Conservation (phyloP, 2,329 filamentous ascomycete genomes). For the Hymenoscyphus occultus region DNA sequence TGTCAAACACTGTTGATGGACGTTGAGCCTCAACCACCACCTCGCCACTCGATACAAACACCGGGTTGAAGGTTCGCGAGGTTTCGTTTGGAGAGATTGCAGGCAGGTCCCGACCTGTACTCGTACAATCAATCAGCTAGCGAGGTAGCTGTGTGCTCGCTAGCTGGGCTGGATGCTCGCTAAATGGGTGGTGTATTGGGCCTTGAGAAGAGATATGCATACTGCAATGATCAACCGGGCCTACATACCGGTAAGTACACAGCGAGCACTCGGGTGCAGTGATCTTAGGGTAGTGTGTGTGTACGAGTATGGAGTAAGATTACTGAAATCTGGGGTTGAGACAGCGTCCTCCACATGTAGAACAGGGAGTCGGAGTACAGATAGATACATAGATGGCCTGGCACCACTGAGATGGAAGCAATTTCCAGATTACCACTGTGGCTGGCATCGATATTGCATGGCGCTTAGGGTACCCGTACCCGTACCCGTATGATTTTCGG, state of each 20-base stretch:
- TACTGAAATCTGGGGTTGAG: neutral
- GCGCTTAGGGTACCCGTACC: neutral
- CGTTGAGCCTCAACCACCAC: neutral
- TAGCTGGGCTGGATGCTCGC: neutral
- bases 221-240: slow-evolving; percentile 2
- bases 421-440: neutral
- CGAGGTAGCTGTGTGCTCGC: no score
- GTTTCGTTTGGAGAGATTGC: neutral
- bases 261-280: no score
- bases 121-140: no score
- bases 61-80: neutral
- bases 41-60: neutral
- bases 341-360: neutral
- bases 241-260: no score
- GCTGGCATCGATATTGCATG: neutral
- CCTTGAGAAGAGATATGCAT: neutral
- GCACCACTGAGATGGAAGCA: neutral
- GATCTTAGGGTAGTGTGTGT: no score
- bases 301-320: no score
- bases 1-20: neutral
- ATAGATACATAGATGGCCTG: no score
- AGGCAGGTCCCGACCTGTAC: no score
- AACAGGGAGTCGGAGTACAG: no score
- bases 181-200: neutral
- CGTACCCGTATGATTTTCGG: slow-evolving; percentile 17